These are phyloP conservation scores for Syzygium oleosum DNA, from an alignment of 345 rosid genomes.

Conservation along the genomic window DNA sequence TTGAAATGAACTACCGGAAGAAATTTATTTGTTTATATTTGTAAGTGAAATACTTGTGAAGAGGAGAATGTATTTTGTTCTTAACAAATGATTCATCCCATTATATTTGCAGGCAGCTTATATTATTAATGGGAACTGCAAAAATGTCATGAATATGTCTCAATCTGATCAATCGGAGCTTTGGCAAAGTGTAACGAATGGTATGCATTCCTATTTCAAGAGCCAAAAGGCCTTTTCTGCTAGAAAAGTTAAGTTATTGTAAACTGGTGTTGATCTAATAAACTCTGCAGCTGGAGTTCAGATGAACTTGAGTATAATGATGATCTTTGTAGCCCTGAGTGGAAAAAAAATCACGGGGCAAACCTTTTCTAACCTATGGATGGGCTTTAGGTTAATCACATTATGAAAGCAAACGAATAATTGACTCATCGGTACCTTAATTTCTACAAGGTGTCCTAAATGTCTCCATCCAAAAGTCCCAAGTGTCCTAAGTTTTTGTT, in stretches of 20 bases:
- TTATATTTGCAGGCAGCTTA: conserved; percentile 68
- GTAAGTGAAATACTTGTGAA: not conserved
- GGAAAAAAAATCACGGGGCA: not conserved
- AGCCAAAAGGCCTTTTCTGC: not conserved
- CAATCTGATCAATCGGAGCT: conserved; percentile 88
- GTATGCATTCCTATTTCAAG: conserved; percentile 26
- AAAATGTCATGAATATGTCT: conserved; percentile 92
- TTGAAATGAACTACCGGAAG: not conserved
- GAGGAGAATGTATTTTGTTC: not conserved
- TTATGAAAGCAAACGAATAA: not conserved
- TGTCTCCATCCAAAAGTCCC: not conserved
- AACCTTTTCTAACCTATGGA: not conserved
- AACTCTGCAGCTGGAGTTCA: not conserved
- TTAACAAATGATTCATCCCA: not conserved
- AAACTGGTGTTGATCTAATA: not conserved
- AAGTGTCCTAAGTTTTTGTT: not conserved
- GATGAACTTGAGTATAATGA: not conserved
- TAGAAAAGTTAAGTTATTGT: not conserved
- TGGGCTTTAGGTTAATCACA: not conserved
- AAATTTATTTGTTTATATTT: not conserved
- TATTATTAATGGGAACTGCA: conserved; percentile 88
- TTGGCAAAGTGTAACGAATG: conserved; percentile 71
- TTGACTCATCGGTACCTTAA: not conserved
- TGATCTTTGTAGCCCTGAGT: not conserved
- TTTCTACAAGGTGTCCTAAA: not conserved